Evolutionary conservation across 306 rosid species (phyloP).

Genomic region (Hippophae tibetana): DNA sequence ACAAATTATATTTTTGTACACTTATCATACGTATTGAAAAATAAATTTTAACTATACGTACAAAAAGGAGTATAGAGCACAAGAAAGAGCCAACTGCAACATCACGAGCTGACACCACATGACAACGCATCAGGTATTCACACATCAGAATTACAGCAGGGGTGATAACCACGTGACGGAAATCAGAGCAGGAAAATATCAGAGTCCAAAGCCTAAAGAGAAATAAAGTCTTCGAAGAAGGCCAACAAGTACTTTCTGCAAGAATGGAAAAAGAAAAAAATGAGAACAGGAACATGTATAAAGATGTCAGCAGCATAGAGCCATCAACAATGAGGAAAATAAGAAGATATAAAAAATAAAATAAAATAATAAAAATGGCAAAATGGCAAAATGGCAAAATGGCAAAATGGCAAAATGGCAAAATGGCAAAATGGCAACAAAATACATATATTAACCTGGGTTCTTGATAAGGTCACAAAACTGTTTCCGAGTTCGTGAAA

Average conservation of each 20-base stretch:
- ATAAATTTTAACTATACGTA: slow-evolving; percentile 25
- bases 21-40: too few relatives aligned
- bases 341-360: background rate
- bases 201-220: slow-evolving; percentile 88
- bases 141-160: slow-evolving; percentile 67
- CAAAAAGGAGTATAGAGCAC: slow-evolving; percentile 79
- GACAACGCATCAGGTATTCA: slow-evolving; percentile 86
- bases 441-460: slow-evolving; percentile 43
- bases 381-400: too few relatives aligned
- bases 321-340: background rate
- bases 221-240: slow-evolving; percentile 71
- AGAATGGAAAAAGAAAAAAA: background rate
- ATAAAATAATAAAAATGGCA: background rate
- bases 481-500: slow-evolving; percentile 50
- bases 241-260: slow-evolving; percentile 80
- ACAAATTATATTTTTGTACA: too few relatives aligned
- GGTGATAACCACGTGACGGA: slow-evolving; percentile 83
- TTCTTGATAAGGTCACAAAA: slow-evolving; percentile 53
- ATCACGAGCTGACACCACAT: slow-evolving; percentile 62
- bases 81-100: slow-evolving; percentile 70
- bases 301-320: slow-evolving; percentile 5
- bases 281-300: slow-evolving; percentile 11
- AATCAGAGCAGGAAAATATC: slow-evolving; percentile 87
- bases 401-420: too few relatives aligned
- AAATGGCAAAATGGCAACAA: slow-evolving; percentile 1